Percentiles rank a stretch among this genome's conserved stretches.
Conservation (phyloP, 495 filamentous ascomycete species). For the Hyaloscypha finlandica region DNA sequence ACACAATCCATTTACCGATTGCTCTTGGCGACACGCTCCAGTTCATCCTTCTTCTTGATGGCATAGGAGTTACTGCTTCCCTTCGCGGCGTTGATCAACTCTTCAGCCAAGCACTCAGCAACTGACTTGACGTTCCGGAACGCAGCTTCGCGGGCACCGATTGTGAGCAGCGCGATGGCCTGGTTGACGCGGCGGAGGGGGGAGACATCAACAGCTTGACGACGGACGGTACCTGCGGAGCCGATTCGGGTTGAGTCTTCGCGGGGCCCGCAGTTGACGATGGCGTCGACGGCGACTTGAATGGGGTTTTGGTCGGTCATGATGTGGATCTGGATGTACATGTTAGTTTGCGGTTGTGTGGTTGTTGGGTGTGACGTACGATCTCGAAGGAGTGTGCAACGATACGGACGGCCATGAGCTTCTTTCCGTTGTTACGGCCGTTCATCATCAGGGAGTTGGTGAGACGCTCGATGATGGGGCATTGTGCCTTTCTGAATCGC, state of each 20-base stretch:
- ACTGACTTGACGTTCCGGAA: conserved; percentile 99
- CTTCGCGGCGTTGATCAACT: conserved; percentile 99
- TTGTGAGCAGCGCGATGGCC: conserved; percentile 95
- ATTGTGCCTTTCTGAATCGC: conserved; percentile 99
- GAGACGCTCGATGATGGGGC: conserved; percentile 99
- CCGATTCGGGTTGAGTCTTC: conserved; percentile 99
- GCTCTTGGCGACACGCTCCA: conserved; percentile 99
- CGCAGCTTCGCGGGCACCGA: conserved; percentile 92
- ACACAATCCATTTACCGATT: conserved; percentile 75
- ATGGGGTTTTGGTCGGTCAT: conserved; percentile 99
- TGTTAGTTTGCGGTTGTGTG: conserved; percentile 15
- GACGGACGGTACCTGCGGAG: conserved; percentile 97
- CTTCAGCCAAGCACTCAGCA: conserved; percentile 98
- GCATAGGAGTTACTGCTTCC: conserved; percentile 99
- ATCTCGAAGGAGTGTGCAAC: conserved; percentile 99
- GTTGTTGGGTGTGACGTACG: conserved; percentile 58
- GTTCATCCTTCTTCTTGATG: conserved; percentile 99
- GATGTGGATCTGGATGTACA: conserved; percentile 81
- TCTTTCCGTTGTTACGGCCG: conserved; percentile 99
- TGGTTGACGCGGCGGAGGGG: conserved; percentile 99
- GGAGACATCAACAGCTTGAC: conserved; percentile 99
- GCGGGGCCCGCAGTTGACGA: conserved; percentile 99
- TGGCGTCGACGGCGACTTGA: conserved; percentile 98
- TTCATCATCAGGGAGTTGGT: conserved; percentile 99
- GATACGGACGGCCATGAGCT: conserved; percentile 99